Evolutionary conservation across 306 rosid species (phyloP), one percentile per base, ranked within the genome.

Genomic region (Acmispon strigosus): DNA sequence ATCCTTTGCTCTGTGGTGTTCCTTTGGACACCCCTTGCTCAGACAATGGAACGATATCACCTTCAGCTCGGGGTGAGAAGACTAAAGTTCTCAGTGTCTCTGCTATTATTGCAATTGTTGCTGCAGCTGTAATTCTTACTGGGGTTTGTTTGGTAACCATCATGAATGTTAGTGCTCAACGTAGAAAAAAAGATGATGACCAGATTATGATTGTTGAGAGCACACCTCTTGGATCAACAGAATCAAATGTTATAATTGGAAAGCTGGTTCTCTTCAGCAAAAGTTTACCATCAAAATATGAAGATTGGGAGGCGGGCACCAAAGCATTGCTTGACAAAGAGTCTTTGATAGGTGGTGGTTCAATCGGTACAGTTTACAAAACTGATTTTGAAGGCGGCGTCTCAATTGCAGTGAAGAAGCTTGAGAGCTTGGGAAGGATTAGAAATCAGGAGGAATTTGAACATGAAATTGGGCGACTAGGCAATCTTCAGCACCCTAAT

Each of bases 271-370:
- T 95, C 72, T 95, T 95, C 82, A 91, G 99, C 86, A 89, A 91
- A 81, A 91, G 82, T 70, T 85, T 95, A 74, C 99, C 97, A 7
- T 95, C 99, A 3, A 95, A 78, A 81, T 95, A 95, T 53, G 99
- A 95, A 89, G 99, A 95, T 74, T 95, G 99, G 99, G 99, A 95
- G 77, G 90, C 96, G 10, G 97, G 97, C 70, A 95, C 96, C 53
- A 91, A 85, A 82, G 92, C 99, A 41, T 84, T 95, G 91, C 95
- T 86, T 36, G 92, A 89, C 82, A 95, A 95, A 79, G 99, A 95
- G 76, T 86, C 96, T 49, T 32, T 89, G 42, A 91, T 95, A 24
- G 99, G 99, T 36, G 91, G 88, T 5, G 99, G 99, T 69, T 87
- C 97, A 0, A 86, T 95, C 13, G 99, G 99, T 43, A 84, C 91